phyloP scores from a whole-genome alignment of 225 moss, liverwort and hornwort species.

The Asterella californica region DNA sequence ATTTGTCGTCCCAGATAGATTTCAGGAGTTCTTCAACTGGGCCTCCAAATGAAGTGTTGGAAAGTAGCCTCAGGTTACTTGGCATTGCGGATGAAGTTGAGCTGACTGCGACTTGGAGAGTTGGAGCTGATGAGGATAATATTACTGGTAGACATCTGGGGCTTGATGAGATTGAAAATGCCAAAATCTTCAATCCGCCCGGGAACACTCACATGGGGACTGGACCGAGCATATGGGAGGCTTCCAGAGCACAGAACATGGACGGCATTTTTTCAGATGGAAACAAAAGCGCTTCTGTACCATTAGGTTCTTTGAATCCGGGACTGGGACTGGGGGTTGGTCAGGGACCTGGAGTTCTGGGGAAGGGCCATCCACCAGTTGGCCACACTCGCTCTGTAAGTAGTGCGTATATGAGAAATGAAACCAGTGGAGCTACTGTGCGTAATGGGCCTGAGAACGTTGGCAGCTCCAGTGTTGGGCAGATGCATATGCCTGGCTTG shows the following conservation, averaged over 20 bases:
- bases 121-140: constrained; percentile 1
- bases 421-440: neutral
- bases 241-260: neutral
- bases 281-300: neutral
- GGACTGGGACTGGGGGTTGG: constrained; percentile 2
- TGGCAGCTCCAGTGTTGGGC: neutral
- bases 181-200: neutral
- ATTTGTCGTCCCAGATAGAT: neutral
- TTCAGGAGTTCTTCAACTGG: constrained; percentile 1
- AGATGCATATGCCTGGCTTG: constrained; percentile 1
- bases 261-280: constrained; percentile 4
- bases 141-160: neutral
- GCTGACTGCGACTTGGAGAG: neutral
- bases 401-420: neutral
- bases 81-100: constrained; percentile 16
- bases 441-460: neutral
- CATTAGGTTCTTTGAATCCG: constrained; percentile 1
- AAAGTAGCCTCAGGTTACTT: constrained; percentile 9
- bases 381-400: neutral
- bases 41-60: constrained; percentile 10
- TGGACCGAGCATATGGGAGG: constrained; percentile 10
- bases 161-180: constrained; percentile 2
- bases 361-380: neutral
- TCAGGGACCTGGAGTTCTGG: neutral
- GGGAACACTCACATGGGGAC: constrained; percentile 4